Evolutionary conservation across 1,284 basidiomycete genomes (phyloP), one percentile per base, ranked within the genome.

Genomic region (Ganoderma lucidum): DNA sequence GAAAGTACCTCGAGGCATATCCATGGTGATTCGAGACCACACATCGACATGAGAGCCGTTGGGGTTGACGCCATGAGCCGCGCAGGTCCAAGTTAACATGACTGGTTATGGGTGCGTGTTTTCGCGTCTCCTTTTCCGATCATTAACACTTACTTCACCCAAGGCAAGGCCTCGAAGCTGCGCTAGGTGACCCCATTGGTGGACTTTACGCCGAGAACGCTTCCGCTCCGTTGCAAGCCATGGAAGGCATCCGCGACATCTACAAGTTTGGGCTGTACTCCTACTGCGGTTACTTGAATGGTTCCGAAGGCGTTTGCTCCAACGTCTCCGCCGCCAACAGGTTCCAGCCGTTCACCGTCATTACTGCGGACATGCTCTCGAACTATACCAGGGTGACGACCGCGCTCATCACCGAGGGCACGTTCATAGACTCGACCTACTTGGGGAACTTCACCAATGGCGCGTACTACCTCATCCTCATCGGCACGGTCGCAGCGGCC

Each of bases 241-340:
- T 81, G 63, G 81, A 83, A 30, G 93, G 93, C 41, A 81, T 95
- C 66, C 88, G 93, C 75, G 86, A 90, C 77, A 79, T 84, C 70
- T 95, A 95, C 81, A 82, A 88, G 69, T 95, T 92, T 73, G 93
- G 93, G 30, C 82, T 95, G 51, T 95, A 95, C 81, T 88, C 88
- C 28, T 87, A 92, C 77, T 94, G 93, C 73, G 93, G 84, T 74
- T 94, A 90, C 76, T 81, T 91, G 74, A 86, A 89, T 71, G 79
- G 80, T 51, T 85, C 84, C 32, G 82, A 82, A 39, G 93, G 93
- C 44, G 84, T 80, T 63, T 94, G 93, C 79, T 87, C 89, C 55
- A 91, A 90, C 75, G 79, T 83, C 59, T 87, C 88, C 42, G 80
- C 86, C 48, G 92, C 87, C 42, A 82, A 83, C 73, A 83, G 82